These are phyloP conservation scores for Hypoxylon sp. DNA, from an alignment of 2,329 filamentous ascomycete species.

Conservation along the genomic window DNA sequence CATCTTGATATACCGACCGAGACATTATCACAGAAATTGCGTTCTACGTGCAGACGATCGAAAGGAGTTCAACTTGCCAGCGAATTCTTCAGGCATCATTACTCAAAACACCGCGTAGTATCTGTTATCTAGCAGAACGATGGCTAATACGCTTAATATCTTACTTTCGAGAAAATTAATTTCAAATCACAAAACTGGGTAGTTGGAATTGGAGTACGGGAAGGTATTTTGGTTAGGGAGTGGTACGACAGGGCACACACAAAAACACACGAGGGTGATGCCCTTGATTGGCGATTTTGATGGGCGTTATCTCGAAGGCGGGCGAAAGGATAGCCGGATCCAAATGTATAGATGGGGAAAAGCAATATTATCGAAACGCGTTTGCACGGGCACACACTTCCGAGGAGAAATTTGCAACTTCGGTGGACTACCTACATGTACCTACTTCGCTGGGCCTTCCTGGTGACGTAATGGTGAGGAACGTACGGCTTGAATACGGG, in stretches of 20 bases:
- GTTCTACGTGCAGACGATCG: not conserved
- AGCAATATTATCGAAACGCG: slow-evolving; percentile 34
- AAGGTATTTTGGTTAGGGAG: slow-evolving; percentile 22
- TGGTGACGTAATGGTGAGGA: slow-evolving; percentile 13
- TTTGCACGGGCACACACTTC: slow-evolving; percentile 6
- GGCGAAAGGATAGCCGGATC: slow-evolving; percentile 14
- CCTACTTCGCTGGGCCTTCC: not conserved
- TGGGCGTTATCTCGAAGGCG: slow-evolving; percentile 30
- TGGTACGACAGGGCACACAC: slow-evolving; percentile 20
- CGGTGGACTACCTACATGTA: not conserved
- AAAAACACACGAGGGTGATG: slow-evolving; percentile 29
- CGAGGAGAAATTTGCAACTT: not conserved
- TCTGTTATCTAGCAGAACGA: slow-evolving; percentile 26
- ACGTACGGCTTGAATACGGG: slow-evolving; percentile 11
- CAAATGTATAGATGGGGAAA: slow-evolving; percentile 38
- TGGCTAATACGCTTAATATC: slow-evolving; percentile 30
- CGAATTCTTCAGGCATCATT: not conserved
- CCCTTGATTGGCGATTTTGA: slow-evolving; percentile 27
- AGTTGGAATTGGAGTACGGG: slow-evolving; percentile 25
- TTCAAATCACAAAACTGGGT: slow-evolving; percentile 28
- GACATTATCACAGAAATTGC: not conserved
- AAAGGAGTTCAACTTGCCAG: slow-evolving; percentile 5
- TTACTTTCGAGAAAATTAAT: slow-evolving; percentile 16
- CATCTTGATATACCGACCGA: not conserved
- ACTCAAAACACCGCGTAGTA: slow-evolving; percentile 22